Evolutionary conservation across 495 filamentous ascomycete species (phyloP).

Genomic region (Penicillium salamii): DNA sequence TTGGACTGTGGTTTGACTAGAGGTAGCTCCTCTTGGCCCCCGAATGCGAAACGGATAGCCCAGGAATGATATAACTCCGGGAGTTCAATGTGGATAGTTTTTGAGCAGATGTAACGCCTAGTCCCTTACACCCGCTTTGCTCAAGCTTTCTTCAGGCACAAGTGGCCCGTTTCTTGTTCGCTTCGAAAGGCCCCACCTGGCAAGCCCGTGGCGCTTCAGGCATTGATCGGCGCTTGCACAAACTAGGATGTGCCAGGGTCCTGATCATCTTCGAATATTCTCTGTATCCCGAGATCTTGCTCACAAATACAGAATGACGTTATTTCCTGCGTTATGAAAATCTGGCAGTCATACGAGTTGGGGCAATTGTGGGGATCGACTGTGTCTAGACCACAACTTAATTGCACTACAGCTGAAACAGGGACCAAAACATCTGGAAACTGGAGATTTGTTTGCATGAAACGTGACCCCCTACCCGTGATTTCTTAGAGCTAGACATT

Average conservation of each 20-base stretch:
- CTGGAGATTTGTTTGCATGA: neutral
- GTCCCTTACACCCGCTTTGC: neutral
- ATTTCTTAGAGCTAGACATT: too few species aligned
- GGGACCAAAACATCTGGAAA: neutral
- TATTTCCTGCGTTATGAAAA: too few species aligned
- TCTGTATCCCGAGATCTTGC: too few species aligned
- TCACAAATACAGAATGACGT: too few species aligned
- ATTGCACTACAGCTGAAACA: conserved; percentile 8
- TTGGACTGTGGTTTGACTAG: neutral
- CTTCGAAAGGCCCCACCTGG: neutral
- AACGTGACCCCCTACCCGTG: too few species aligned
- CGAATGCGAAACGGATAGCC: conserved; percentile 7
- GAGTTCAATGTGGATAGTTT: neutral
- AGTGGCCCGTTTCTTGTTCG: conserved; percentile 4
- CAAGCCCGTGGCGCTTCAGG: conserved; percentile 20
- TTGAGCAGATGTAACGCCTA: neutral
- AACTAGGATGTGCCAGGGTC: too few species aligned
- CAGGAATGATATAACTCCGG: neutral
- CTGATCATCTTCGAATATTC: too few species aligned
- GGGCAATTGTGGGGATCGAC: neutral
- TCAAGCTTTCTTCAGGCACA: conserved; percentile 11
- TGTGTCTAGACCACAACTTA: neutral
- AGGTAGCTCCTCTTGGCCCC: neutral
- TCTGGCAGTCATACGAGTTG: too few species aligned
- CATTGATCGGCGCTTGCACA: conserved; percentile 20